Evolutionary conservation across 345 rosid genomes (phyloP), one percentile per base, ranked within the genome.

Genomic region (Orychophragmus violaceus): DNA sequence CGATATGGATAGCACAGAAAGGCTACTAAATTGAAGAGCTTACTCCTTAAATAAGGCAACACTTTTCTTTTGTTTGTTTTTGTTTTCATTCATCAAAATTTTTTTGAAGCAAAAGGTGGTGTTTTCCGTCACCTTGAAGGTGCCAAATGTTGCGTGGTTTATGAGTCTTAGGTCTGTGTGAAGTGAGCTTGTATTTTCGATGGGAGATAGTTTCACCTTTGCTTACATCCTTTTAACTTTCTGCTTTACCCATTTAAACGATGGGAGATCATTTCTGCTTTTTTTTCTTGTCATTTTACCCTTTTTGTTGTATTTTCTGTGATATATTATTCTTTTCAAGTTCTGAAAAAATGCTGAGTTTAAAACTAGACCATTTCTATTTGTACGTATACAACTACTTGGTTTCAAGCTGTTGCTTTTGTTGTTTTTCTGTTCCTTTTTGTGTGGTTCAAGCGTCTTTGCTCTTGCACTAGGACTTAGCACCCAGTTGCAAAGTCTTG

Each of bases 401-500:
- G 27, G 29, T 35, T 53, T 51, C n/a, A 33, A 52, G 62, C 11
- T 51, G 41, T 66, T 59, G 8, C 22, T 59, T 52, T 59, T 27
- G 7, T 59, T 25, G 8, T 29, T 50, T 57, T 30, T 30, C 4
- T 53, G 37, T 62, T 63, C 23, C 12, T 22, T 39, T 48, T 2
- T 37, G n/a, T 24, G 56, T 65, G 61, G 55, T 24, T 24, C 16
- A 39, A 59, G 36, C 30, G 30, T 59, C 32, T 36, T 19, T 51
- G 62, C 30, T 41, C 56, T 32, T 30, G 54, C 35, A 11, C 64
- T 44, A 58, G 27, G 73, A 68, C 64, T 44, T 62, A 13, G 69
- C 73, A 68, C 57, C 59, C 18, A 33, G 77, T 74, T 74, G 74
- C 77, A 61, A 68, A 25, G 52, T 60, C 58, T 74, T 44, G 64